Percentiles rank a stretch among this genome's conserved stretches.
phyloP scores from a whole-genome alignment of 345 rosid species.

The Limnanthes douglasii region DNA sequence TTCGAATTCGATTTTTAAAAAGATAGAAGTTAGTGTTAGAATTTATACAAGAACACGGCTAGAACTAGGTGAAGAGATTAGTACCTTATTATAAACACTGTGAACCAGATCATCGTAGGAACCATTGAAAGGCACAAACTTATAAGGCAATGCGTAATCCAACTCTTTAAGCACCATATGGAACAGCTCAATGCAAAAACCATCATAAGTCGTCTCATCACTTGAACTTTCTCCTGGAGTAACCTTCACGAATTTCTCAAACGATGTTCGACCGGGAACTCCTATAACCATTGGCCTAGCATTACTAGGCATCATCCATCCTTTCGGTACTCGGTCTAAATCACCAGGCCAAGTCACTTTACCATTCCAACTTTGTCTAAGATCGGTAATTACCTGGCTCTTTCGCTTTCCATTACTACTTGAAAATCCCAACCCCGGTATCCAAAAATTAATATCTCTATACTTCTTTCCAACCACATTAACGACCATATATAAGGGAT shows the following conservation, averaged over 20 bases:
- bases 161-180: background rate
- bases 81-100: constrained; percentile 26
- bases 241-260: constrained; percentile 19
- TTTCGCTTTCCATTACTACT: too few relatives aligned
- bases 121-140: constrained; percentile 7
- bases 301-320: constrained; percentile 14
- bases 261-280: constrained; percentile 19
- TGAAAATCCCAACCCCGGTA: constrained; percentile 13
- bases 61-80: background rate
- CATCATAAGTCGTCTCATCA: too few relatives aligned
- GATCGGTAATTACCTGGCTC: too few relatives aligned
- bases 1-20: background rate
- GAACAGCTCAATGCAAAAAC: constrained; percentile 28
- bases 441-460: constrained; percentile 17
- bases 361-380: background rate
- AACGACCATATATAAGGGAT: constrained; percentile 7
- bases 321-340: constrained; percentile 10
- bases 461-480: constrained; percentile 20
- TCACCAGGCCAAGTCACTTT: constrained; percentile 18
- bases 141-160: constrained; percentile 8
- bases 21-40: background rate
- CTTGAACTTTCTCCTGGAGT: background rate
- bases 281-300: constrained; percentile 16
- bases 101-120: constrained; percentile 17
- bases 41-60: background rate